A percentile compares a stretch with the other conserved stretches of the same genome.
phyloP scores from a whole-genome alignment of 2,329 filamentous ascomycete species.

The Tolypocladium tundrense region DNA sequence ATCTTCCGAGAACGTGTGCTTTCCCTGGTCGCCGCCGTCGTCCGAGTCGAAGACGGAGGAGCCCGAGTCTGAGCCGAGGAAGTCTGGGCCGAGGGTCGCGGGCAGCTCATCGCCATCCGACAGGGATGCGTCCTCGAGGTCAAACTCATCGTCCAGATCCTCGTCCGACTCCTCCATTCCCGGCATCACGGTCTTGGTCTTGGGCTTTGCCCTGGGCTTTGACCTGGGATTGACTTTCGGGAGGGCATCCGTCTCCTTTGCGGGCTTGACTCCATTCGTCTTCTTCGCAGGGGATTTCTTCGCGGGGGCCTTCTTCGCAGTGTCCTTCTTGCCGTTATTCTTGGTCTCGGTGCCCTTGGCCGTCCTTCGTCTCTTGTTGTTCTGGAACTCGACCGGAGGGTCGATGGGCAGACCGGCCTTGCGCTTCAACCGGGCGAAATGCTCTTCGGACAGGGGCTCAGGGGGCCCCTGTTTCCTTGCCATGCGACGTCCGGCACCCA shows the following conservation, averaged over 20 bases:
- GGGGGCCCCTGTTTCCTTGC: constrained; percentile 82
- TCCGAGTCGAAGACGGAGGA: constrained; percentile 64
- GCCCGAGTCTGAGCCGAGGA: constrained; percentile 44
- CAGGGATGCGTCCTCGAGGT: constrained; percentile 32
- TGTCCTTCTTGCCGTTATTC: constrained; percentile 10
- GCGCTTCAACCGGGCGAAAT: constrained; percentile 71
- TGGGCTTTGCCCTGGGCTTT: constrained; percentile 9
- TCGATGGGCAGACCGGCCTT: constrained; percentile 65
- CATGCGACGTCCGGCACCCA: constrained; percentile 88
- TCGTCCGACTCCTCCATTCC: constrained; percentile 35
- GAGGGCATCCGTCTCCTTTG: constrained; percentile 6
- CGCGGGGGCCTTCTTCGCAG: constrained; percentile 8
- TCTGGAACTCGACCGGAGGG: constrained; percentile 38
- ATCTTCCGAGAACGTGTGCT: constrained; percentile 85
- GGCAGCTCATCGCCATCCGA: constrained; percentile 25
- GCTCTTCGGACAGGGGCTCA: constrained; percentile 68
- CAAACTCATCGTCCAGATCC: constrained; percentile 21
- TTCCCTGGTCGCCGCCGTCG: constrained; percentile 38
- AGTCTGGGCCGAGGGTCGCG: constrained; percentile 43
- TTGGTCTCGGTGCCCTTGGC: constrained; percentile 13
- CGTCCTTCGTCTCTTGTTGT: constrained; percentile 10
- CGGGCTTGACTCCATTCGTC: constrained; percentile 22
- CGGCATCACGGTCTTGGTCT: constrained; percentile 22
- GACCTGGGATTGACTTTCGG: constrained; percentile 21
- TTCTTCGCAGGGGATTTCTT: constrained; percentile 10